Percentiles rank a stretch among this genome's conserved stretches.
Evolutionary conservation across 768 basidiomycete species (phyloP).

Genomic region (Termitomyces sp.): DNA sequence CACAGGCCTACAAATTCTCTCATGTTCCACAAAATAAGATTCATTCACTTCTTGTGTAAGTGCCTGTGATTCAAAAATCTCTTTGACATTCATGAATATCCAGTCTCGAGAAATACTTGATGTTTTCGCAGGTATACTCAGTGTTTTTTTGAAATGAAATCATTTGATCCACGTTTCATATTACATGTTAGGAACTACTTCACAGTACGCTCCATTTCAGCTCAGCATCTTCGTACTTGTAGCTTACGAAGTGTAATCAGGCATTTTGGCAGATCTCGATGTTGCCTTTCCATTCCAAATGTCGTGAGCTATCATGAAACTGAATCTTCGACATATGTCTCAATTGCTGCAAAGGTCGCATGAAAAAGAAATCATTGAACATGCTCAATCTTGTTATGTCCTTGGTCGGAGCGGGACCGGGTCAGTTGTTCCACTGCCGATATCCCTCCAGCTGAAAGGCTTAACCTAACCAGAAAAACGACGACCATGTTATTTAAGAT

Average conservation of each 20-base stretch:
- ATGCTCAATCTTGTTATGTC: slow-evolving; percentile 58
- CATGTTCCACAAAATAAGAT: slow-evolving; percentile 28
- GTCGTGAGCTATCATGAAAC: slow-evolving; percentile 25
- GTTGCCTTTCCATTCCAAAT: slow-evolving; percentile 38
- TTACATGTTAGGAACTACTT: slow-evolving; percentile 23
- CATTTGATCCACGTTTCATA: neutral
- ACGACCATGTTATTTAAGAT: slow-evolving; percentile 78
- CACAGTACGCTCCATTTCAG: slow-evolving; percentile 20
- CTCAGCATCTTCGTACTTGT: neutral
- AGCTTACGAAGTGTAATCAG: slow-evolving; percentile 20
- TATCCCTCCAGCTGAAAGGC: neutral
- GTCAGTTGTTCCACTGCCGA: slow-evolving; percentile 24
- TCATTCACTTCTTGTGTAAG: slow-evolving; percentile 57
- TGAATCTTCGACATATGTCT: neutral
- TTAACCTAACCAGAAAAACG: slow-evolving; percentile 48
- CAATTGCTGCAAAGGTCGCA: slow-evolving; percentile 9
- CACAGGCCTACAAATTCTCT: neutral
- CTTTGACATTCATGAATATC: neutral
- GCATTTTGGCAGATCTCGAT: slow-evolving; percentile 48
- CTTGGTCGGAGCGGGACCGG: slow-evolving; percentile 72
- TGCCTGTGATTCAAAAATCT: neutral
- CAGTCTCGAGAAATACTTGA: slow-evolving; percentile 42
- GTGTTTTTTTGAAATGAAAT: neutral
- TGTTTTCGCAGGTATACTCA: slow-evolving; percentile 30
- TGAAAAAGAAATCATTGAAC: slow-evolving; percentile 52